Conservation (phyloP, 352 stramenopile genomes). For the Phytopythium kandeliae region DNA sequence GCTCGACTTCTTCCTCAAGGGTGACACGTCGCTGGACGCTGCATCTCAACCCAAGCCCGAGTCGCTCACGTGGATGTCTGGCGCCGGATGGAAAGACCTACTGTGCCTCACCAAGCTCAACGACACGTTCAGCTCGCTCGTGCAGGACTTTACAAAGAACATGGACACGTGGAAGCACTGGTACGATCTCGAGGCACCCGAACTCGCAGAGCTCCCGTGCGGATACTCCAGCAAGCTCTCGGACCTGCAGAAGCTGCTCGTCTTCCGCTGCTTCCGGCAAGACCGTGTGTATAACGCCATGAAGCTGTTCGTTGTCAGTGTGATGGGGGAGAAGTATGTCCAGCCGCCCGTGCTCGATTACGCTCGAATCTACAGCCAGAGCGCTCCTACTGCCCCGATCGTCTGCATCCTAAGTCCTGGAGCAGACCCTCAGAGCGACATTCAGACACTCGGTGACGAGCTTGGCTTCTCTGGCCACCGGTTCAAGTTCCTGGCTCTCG, state of each 20-base stretch:
- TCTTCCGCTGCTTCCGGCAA: constrained; percentile 93
- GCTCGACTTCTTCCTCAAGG: constrained; percentile 96
- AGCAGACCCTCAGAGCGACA: constrained; percentile 92
- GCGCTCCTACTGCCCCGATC: constrained; percentile 80
- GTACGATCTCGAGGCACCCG: constrained; percentile 93
- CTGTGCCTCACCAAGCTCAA: constrained; percentile 72
- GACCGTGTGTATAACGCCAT: constrained; percentile 96
- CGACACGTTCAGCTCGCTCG: constrained; percentile 52
- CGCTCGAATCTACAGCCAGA: constrained; percentile 90
- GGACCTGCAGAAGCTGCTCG: constrained; percentile 86
- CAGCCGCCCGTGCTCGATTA: constrained; percentile 95
- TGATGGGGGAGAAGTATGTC: constrained; percentile 93
- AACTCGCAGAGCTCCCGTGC: constrained; percentile 77
- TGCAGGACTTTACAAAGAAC: constrained; percentile 47
- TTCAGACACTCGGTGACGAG: constrained; percentile 90
- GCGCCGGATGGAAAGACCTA: constrained; percentile 91
- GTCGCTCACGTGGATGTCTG: constrained; percentile 78
- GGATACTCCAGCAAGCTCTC: constrained; percentile 73
- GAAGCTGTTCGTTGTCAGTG: constrained; percentile 91
- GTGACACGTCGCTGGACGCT: constrained; percentile 89
- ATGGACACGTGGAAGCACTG: constrained; percentile 85
- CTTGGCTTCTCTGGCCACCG: constrained; percentile 86
- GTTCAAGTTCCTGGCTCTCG: constrained; percentile 94
- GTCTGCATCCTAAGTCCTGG: constrained; percentile 94
- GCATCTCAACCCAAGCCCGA: constrained; percentile 68